A percentile compares a stretch with the other conserved stretches of the same genome.
phyloP scores from a whole-genome alignment of 2,329 filamentous ascomycete species.

The Cladosporium halotolerans region DNA sequence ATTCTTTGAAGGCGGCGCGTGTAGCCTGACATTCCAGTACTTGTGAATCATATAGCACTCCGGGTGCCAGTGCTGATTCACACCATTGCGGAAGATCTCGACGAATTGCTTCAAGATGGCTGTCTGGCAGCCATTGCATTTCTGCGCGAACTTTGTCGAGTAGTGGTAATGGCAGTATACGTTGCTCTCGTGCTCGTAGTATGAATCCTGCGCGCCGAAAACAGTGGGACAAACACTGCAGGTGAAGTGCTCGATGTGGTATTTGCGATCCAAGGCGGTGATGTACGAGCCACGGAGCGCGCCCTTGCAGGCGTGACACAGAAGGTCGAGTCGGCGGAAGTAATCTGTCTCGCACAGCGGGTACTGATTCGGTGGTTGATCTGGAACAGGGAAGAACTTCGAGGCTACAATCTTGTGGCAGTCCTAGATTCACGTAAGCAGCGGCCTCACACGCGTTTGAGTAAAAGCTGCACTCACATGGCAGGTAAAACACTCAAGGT shows the following conservation, averaged over 20 bases:
- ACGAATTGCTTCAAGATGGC: constrained; percentile 98
- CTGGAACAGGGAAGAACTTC: constrained; percentile 96
- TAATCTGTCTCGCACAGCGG: constrained; percentile 97
- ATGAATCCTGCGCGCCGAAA: constrained; percentile 97
- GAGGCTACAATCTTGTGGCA: constrained; percentile 95
- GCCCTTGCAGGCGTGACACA: constrained; percentile 88
- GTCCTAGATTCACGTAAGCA: constrained; percentile 54
- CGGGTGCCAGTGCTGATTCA: constrained; percentile 98
- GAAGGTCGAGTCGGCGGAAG: constrained; percentile 81
- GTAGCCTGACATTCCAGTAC: constrained; percentile 94
- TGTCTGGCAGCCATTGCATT: constrained; percentile 93
- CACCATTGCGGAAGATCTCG: constrained; percentile 94
- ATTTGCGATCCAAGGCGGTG: constrained; percentile 93
- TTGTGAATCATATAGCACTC: constrained; percentile 99
- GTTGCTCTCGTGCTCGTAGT: constrained; percentile 94
- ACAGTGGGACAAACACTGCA: constrained; percentile 94
- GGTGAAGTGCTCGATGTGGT: constrained; percentile 98
- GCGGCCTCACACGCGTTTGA: too few species aligned
- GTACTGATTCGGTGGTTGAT: constrained; percentile 83
- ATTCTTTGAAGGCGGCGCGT: constrained; percentile 33
- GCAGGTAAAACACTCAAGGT: constrained; percentile 97
- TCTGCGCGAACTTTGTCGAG: constrained; percentile 91
- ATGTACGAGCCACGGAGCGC: constrained; percentile 96
- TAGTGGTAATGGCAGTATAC: constrained; percentile 99
- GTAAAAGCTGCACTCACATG: constrained; percentile 57